Base-by-base conservation (phyloP, 1,284 basidiomycete species). In the Peniophora sp. region DNA sequence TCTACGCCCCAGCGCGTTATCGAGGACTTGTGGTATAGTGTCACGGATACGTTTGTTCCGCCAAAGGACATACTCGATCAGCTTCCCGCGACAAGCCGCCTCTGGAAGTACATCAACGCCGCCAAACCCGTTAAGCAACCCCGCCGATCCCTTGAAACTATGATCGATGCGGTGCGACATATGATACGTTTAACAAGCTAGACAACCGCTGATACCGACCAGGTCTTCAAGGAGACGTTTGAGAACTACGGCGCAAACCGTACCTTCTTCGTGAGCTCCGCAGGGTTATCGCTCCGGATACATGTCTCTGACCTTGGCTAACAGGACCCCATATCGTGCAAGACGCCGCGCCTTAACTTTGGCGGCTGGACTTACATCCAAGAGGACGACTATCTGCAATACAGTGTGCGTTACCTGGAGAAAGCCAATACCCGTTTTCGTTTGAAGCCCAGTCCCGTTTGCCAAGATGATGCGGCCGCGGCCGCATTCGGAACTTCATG, bases 401-500 rank as follows among this genome's bases (percentile, higher is more conserved):
- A 32, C 27, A 32, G 8, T 22, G 39, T 41, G 39, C 47, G 23
- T 11, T 17, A 27, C 17, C 19, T 52, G 34, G 47, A 43, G 38
- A 35, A 41, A 8, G 49, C 22, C 47, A 52, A 52, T 25, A 32
- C 49, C 8, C 23, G 47, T 16, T 39, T 43, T 34, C 17, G 22
- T 2, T 32, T 49, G 8, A 20, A n/a, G 3, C 12, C 17, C 2
- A 27, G 27, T 12, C 9, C 22, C n/a, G 19, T 50, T 3, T 36
- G 49, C 25, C 36, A 52, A 45, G 58, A 61, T 9, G 20, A 22
- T 41, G n/a, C 20, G 8, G 20, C 39, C 5, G 58, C 49, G 11
- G 61, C 64, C 14, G 49, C 61, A 1, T 66, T 56, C 48, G 58
- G 54, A 6, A 54, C 61, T 49, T 35, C 53, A 1, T 39, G 47